phyloP scores from a whole-genome alignment of 345 rosid species.

The Punica granatum region DNA sequence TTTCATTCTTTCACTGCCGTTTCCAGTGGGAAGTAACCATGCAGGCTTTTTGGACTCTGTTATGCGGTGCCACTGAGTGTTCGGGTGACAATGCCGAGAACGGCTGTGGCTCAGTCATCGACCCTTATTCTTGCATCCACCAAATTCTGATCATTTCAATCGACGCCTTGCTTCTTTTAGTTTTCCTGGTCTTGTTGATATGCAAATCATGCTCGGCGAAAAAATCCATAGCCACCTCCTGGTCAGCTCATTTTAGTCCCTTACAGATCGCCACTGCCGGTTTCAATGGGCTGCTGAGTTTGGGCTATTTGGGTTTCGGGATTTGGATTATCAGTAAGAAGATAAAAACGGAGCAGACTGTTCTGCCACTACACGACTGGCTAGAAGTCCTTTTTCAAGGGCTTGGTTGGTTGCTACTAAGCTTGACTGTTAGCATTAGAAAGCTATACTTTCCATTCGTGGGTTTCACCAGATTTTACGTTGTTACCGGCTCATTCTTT shows the following conservation, averaged over 20 bases:
- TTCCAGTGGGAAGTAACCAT: slow-evolving; percentile 4
- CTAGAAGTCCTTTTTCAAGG: slow-evolving; percentile 23
- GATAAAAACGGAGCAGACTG: slow-evolving; percentile 8
- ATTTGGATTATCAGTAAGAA: slow-evolving; percentile 21
- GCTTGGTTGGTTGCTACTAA: slow-evolving; percentile 28
- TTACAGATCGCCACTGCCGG: background rate
- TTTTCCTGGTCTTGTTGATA: slow-evolving; percentile 13
- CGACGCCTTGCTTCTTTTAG: slow-evolving; percentile 23
- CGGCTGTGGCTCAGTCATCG: slow-evolving; percentile 11
- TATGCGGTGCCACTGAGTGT: slow-evolving; percentile 20
- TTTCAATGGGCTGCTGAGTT: background rate
- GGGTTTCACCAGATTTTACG: slow-evolving; percentile 12
- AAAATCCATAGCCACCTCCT: slow-evolving; percentile 4
- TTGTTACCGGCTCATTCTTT: slow-evolving; percentile 16
- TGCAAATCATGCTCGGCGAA: slow-evolving; percentile 10
- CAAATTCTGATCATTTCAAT: slow-evolving; percentile 21
- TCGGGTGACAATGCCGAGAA: slow-evolving; percentile 7
- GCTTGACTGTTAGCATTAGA: slow-evolving; percentile 15
- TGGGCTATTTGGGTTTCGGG: slow-evolving; percentile 11
- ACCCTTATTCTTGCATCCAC: slow-evolving; percentile 23
- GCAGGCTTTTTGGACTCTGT: slow-evolving; percentile 19
- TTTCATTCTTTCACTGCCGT: background rate
- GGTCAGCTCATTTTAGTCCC: background rate
- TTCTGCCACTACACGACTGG: slow-evolving; percentile 28
- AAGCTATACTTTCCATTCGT: slow-evolving; percentile 8